Conservation (phyloP, 441 rosid species). For the Adansonia gregorii region DNA sequence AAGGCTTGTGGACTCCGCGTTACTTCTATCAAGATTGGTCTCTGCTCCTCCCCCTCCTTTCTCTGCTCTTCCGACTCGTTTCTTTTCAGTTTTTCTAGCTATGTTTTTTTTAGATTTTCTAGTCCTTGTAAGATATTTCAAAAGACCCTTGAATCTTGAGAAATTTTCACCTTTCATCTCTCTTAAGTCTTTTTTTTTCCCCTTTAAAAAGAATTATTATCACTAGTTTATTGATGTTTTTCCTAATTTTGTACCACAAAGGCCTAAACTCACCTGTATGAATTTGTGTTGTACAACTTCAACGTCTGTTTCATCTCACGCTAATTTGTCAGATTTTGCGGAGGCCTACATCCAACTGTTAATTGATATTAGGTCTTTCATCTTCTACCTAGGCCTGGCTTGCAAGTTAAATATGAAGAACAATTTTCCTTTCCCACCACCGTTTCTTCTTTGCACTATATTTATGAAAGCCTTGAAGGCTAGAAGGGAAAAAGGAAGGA, state of each 20-base stretch:
- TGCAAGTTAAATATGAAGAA: background rate
- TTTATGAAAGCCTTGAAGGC: background rate
- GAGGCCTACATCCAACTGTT: background rate
- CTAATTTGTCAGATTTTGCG: background rate
- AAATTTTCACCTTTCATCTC: background rate
- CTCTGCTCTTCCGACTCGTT: background rate
- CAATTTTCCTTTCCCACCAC: background rate
- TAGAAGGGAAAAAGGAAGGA: background rate
- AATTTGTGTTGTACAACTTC: background rate
- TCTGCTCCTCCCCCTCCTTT: constrained; percentile 9
- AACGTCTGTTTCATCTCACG: background rate
- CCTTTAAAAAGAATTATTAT: background rate
- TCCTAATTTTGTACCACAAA: background rate
- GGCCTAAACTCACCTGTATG: background rate
- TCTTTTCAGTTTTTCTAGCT: background rate
- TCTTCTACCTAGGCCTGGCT: background rate
- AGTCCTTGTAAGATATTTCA: background rate
- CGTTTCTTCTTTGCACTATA: background rate
- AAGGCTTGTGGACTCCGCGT: constrained; percentile 84
- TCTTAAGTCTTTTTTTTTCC: background rate
- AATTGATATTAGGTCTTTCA: background rate
- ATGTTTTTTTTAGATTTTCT: background rate
- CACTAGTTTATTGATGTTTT: background rate
- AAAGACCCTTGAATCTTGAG: background rate
- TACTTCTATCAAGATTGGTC: constrained; percentile 93